Base-by-base conservation (phyloP, 805 yeast genomes). In the Saitoella complicata region DNA sequence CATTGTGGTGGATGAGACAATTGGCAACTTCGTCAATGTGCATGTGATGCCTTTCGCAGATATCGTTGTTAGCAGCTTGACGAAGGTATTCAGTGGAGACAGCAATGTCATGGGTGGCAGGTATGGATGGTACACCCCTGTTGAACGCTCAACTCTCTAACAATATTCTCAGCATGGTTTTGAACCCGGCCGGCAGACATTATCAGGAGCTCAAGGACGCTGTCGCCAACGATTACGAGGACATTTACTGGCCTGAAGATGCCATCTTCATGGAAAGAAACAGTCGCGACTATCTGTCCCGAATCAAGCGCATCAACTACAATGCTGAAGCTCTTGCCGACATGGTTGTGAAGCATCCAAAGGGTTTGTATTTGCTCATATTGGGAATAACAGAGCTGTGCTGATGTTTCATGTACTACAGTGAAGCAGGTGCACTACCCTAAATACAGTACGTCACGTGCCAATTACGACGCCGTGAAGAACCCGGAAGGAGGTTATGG, bases 41-140 rank as follows among this genome's bases (percentile, higher is more conserved):
- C 81, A 84, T 52, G 81, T 81, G 4, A 66, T 85, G 46, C 80
- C 84, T 13, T 80, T 74, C 58, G 78, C 84, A n/a, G 99, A 91
- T 60, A 71, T 87, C 42, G 80, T 83, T 10, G 91, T 79, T 33
- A 74, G 88, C 32, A 84, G 95, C 6, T 68, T 91, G 49, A 87
- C 96, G 7, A 91, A 91, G 59, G 81, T 87, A 11, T 91, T 91
- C 58, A 78, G 88, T 35, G 96, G 97, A 29, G 95, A 85, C 59
- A 80, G 94, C 32, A 86, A 88, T 56, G 96, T 88, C 43, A 82
- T 88, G 88, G 95, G 86, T 0, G 98, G 98, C 2, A 77, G 30
- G 40, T 12, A 38, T 12, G 40, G 2, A 38, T 9, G n/a, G 3
- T 9, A 10, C 11, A 33, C 36, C 11, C 11, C 21, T 9, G 11